Conservation (phyloP, 352 stramenopile species). For the Phytophthora pseudosyringae region DNA sequence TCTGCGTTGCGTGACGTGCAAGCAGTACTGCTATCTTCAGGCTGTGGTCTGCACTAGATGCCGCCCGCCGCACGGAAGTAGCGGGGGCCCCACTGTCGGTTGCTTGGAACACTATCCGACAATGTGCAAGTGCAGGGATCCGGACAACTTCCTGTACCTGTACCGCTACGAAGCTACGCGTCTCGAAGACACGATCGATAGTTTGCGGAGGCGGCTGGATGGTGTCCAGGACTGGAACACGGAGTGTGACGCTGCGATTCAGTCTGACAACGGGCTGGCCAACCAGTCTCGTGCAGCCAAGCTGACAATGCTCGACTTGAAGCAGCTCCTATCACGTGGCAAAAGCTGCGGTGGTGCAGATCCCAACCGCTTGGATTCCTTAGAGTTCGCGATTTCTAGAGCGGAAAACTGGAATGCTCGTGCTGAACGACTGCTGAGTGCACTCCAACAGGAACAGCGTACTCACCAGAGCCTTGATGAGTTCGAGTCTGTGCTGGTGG, state of each 20-base stretch:
- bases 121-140: slow-evolving; percentile 81
- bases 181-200: slow-evolving; percentile 44
- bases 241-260: slow-evolving; percentile 39
- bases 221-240: slow-evolving; percentile 51
- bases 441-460: slow-evolving; percentile 9
- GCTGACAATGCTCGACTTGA: slow-evolving; percentile 30
- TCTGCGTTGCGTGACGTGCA: slow-evolving; percentile 74
- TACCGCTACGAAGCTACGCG: slow-evolving; percentile 56
- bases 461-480: slow-evolving; percentile 8
- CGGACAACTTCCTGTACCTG: slow-evolving; percentile 66
- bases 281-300: slow-evolving; percentile 12
- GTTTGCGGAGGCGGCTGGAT: slow-evolving; percentile 42
- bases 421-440: slow-evolving; percentile 29
- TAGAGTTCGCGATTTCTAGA: slow-evolving; percentile 35
- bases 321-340: slow-evolving; percentile 39
- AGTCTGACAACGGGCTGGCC: not conserved
- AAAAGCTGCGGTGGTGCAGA: slow-evolving; percentile 43
- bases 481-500: slow-evolving; percentile 33
- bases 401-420: slow-evolving; percentile 35
- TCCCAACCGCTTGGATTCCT: slow-evolving; percentile 33
- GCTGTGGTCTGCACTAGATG: slow-evolving; percentile 83
- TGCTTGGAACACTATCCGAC: slow-evolving; percentile 74
- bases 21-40: slow-evolving; percentile 89
- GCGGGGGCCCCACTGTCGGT: slow-evolving; percentile 45
- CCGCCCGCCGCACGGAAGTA: slow-evolving; percentile 49